phyloP scores from a whole-genome alignment of 2,329 filamentous ascomycete genomes.

The Diaporthe nobilis region DNA sequence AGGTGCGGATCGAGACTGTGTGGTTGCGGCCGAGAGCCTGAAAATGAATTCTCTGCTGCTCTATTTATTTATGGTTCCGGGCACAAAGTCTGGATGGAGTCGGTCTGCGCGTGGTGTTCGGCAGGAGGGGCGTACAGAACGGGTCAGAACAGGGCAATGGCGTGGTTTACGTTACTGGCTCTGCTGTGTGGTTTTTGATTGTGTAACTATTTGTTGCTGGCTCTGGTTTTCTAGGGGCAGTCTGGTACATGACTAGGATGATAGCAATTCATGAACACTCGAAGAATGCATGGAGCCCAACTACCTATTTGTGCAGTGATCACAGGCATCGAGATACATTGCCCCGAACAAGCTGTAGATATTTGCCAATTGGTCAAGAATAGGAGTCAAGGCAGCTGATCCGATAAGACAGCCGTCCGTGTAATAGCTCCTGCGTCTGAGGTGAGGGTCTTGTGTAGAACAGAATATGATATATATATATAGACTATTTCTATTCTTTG shows the following conservation, averaged over 20 bases:
- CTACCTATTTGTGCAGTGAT: background rate
- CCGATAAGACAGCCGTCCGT: background rate
- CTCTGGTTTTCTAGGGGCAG: background rate
- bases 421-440: background rate
- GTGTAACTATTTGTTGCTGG: slow-evolving; percentile 35
- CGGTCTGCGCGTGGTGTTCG: slow-evolving; percentile 35
- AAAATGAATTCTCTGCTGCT: slow-evolving; percentile 14
- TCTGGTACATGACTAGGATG: slow-evolving; percentile 21
- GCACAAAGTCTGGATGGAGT: slow-evolving; percentile 16
- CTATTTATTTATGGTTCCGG: background rate
- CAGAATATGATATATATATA: too few relatives aligned
- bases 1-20: slow-evolving; percentile 18
- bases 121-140: slow-evolving; percentile 33
- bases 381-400: background rate
- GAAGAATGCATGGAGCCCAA: background rate
- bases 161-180: slow-evolving; percentile 20
- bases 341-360: background rate
- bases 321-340: background rate
- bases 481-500: too few relatives aligned
- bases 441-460: background rate
- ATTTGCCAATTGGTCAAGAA: background rate
- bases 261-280: slow-evolving; percentile 24
- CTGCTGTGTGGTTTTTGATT: slow-evolving; percentile 20
- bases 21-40: background rate
- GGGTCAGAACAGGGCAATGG: slow-evolving; percentile 19